phyloP scores from a whole-genome alignment of 495 filamentous ascomycete genomes.

The Penicillium flavigenum region DNA sequence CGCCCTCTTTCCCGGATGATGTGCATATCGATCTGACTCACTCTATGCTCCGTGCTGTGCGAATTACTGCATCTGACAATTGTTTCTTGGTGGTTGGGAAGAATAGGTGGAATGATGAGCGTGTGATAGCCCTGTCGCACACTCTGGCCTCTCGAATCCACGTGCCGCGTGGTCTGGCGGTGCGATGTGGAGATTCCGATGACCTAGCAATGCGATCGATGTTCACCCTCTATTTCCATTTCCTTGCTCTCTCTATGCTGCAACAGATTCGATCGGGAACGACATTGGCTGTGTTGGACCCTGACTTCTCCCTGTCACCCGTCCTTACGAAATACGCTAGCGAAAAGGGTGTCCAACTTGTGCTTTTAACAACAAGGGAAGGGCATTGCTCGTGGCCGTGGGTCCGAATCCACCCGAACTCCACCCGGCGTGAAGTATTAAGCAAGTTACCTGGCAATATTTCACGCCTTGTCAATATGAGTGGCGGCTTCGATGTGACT shows the following conservation, averaged over 20 bases:
- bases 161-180: constrained; percentile 17
- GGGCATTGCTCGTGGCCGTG: constrained; percentile 16
- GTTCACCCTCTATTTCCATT: constrained; percentile 19
- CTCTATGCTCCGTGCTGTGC: constrained; percentile 20
- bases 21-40: constrained; percentile 14
- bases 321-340: constrained; percentile 20
- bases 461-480: constrained; percentile 18
- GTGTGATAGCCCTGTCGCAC: constrained; percentile 16
- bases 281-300: constrained; percentile 20
- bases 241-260: constrained; percentile 21
- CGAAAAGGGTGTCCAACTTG: constrained; percentile 18
- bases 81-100: constrained; percentile 23
- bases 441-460: constrained; percentile 18
- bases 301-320: constrained; percentile 19
- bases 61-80: constrained; percentile 7
- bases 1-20: neutral
- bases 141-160: constrained; percentile 14
- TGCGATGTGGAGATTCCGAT: constrained; percentile 11
- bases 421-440: constrained; percentile 16
- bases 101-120: neutral
- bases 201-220: constrained; percentile 11
- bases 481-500: constrained; percentile 1
- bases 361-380: constrained; percentile 20
- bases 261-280: constrained; percentile 10
- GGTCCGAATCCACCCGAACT: constrained; percentile 20